A percentile compares a stretch with the other conserved stretches of the same genome.
phyloP scores from a whole-genome alignment of 306 rosid species.

The Styphnolobium japonicum region DNA sequence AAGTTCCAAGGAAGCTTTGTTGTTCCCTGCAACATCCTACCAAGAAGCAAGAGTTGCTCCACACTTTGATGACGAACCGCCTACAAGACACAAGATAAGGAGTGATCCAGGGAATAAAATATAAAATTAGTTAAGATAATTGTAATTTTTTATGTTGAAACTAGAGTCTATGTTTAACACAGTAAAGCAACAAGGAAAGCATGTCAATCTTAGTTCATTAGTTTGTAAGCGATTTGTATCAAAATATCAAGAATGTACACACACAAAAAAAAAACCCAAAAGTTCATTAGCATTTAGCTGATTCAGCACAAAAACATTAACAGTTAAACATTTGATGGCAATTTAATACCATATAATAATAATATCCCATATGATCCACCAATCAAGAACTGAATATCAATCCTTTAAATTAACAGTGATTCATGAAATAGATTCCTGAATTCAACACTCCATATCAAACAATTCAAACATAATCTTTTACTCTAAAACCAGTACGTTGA shows the following conservation, averaged over 20 bases:
- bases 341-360: background rate
- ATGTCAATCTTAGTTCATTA: background rate
- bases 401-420: background rate
- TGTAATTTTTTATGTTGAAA: slow-evolving; percentile 12
- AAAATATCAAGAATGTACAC: background rate
- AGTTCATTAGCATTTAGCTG: background rate
- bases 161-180: slow-evolving; percentile 11
- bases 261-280: background rate
- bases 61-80: slow-evolving; percentile 90
- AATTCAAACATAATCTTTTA: background rate
- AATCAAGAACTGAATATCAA: slow-evolving; percentile 9
- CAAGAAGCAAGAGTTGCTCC: slow-evolving; percentile 95
- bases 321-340: slow-evolving; percentile 5
- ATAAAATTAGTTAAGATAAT: background rate
- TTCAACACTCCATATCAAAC: slow-evolving; percentile 3
- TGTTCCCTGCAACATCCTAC: slow-evolving; percentile 94
- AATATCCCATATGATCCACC: slow-evolving; percentile 8
- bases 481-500: background rate
- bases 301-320: slow-evolving; percentile 12
- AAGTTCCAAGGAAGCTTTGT: slow-evolving; percentile 86
- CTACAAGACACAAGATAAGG: slow-evolving; percentile 44
- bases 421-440: slow-evolving; percentile 6
- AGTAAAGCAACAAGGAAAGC: background rate
- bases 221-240: background rate
- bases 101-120: slow-evolving; percentile 14